phyloP scores from a whole-genome alignment of 192 early-diverging fungal species.

The Linnemannia zychae region DNA sequence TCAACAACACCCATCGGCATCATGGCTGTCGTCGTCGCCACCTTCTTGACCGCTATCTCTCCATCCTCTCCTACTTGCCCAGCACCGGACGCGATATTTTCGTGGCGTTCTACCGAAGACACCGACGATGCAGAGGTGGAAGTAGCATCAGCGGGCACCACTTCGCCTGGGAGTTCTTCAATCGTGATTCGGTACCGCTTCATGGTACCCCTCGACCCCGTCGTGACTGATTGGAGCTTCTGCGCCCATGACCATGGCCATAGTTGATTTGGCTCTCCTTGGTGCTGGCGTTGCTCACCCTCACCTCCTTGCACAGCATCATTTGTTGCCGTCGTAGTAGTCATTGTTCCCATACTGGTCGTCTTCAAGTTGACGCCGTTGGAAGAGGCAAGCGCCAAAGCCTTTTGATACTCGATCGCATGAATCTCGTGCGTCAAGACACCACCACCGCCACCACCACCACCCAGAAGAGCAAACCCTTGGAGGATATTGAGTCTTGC shows the following conservation, averaged over 20 bases:
- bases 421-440: constrained; percentile 1
- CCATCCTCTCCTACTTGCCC: neutral
- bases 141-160: neutral
- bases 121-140: neutral
- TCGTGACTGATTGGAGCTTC: neutral
- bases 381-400: neutral
- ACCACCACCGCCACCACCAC: neutral
- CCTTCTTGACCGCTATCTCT: neutral
- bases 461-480: neutral
- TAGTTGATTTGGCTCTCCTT: neutral
- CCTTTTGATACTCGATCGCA: neutral
- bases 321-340: neutral
- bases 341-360: no score
- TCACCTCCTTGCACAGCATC: no score
- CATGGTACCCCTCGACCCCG: neutral
- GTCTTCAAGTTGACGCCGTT: no score
- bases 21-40: neutral
- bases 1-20: neutral
- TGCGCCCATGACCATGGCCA: neutral
- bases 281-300: neutral
- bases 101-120: no score
- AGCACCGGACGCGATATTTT: neutral
- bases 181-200: constrained; percentile 12
- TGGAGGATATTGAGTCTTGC: neutral
- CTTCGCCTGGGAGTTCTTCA: constrained; percentile 6